These are phyloP conservation scores for Tetrahymena malaccensis DNA, from an alignment of 73 alveolate genomes.

Conservation along the genomic window DNA sequence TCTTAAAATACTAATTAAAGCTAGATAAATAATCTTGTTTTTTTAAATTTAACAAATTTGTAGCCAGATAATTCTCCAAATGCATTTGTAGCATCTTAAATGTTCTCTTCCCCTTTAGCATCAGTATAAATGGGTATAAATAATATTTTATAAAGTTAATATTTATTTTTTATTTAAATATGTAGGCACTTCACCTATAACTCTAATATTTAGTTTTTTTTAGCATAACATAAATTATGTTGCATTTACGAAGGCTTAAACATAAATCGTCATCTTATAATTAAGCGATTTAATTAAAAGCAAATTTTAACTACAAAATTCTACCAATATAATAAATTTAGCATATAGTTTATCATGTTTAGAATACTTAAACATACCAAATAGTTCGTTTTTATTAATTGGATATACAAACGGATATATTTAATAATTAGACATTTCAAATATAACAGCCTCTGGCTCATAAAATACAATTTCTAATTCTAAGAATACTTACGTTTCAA, in stretches of 20 bases:
- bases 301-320: background rate
- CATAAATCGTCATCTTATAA: background rate
- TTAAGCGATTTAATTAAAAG: background rate
- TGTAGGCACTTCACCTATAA: background rate
- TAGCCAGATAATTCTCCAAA: background rate
- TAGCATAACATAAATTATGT: background rate
- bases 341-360: background rate
- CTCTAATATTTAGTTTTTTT: background rate
- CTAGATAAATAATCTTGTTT: background rate
- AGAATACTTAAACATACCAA: background rate
- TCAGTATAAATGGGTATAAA: background rate
- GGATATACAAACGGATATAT: background rate
- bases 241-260: background rate
- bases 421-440: background rate
- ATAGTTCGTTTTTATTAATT: background rate
- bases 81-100: background rate
- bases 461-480: background rate
- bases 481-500: background rate
- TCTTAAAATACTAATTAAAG: background rate
- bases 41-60: background rate
- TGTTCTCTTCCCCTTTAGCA: background rate
- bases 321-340: background rate
- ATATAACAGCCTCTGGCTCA: background rate
- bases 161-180: background rate
- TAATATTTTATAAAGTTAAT: no score